Evolutionary conservation across 2,329 filamentous ascomycete species (phyloP).

Genomic region (Seiridium unicorne): DNA sequence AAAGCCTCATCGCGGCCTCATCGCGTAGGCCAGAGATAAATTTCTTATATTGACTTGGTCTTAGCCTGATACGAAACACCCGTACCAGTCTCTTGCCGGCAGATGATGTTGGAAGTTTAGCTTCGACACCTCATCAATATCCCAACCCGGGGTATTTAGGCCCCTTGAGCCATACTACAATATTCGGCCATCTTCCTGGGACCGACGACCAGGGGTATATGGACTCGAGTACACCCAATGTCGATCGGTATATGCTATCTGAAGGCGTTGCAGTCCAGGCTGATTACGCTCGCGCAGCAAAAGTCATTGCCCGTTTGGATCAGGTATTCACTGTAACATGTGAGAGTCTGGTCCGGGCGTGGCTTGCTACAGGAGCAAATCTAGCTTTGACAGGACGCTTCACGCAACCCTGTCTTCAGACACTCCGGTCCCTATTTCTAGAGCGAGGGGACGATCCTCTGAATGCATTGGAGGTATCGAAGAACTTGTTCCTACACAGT

Average conservation of each 20-base stretch:
- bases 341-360: constrained; percentile 5
- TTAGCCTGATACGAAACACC: too few species aligned
- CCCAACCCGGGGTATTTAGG: constrained; percentile 21
- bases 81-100: too few species aligned
- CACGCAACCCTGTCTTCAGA: constrained; percentile 5
- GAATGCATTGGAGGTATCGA: neutral
- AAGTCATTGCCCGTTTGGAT: neutral
- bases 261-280: too few species aligned
- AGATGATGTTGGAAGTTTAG: neutral
- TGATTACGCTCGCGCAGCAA: neutral
- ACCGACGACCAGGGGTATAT: neutral
- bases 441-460: neutral
- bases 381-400: constrained; percentile 7
- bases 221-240: too few species aligned
- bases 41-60: too few species aligned
- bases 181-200: constrained; percentile 12
- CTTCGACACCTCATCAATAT: neutral
- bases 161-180: constrained; percentile 15
- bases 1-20: too few species aligned
- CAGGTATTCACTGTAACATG: constrained; percentile 4
- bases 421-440: neutral
- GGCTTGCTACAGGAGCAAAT: constrained; percentile 10
- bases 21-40: too few species aligned
- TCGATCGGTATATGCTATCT: too few species aligned
- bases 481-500: neutral